Percentiles rank a stretch among this genome's conserved stretches.
Evolutionary conservation across 1,284 basidiomycete species (phyloP).

Genomic region (Blastosporella zonata): DNA sequence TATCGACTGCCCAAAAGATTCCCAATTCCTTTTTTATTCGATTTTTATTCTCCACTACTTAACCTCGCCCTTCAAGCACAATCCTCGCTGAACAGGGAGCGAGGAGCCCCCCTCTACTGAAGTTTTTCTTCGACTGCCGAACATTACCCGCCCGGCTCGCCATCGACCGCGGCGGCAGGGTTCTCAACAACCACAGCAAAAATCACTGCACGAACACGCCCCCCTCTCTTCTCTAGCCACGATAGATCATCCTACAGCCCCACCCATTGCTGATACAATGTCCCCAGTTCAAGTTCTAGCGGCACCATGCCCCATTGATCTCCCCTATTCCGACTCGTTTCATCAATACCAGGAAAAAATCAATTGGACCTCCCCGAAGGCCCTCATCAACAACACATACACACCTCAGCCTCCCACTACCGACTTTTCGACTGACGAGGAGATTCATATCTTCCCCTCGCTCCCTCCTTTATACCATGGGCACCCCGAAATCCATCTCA

Average conservation of each 20-base stretch:
- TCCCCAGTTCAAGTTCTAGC: constrained; percentile 58
- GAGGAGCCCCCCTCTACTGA: constrained; percentile 65
- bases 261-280: constrained; percentile 40
- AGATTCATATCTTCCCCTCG: constrained; percentile 50
- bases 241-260: constrained; percentile 22
- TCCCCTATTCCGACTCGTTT: constrained; percentile 33
- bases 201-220: constrained; percentile 28
- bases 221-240: constrained; percentile 25
- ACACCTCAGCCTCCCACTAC: constrained; percentile 29
- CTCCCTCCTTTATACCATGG: constrained; percentile 67
- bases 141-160: constrained; percentile 62
- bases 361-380: constrained; percentile 29
- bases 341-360: constrained; percentile 34
- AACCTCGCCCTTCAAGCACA: constrained; percentile 43
- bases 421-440: constrained; percentile 22
- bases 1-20: constrained; percentile 15
- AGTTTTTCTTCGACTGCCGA: constrained; percentile 49
- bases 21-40: constrained; percentile 15
- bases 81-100: constrained; percentile 68
- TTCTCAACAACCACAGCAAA: constrained; percentile 43
- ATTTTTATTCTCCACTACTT: constrained; percentile 21
- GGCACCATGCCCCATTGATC: constrained; percentile 46
- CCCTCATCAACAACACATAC: constrained; percentile 32
- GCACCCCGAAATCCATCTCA: constrained; percentile 68
- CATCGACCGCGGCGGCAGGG: constrained; percentile 69